Base-by-base conservation (phyloP, 306 rosid species). In the Glycine tomentella region DNA sequence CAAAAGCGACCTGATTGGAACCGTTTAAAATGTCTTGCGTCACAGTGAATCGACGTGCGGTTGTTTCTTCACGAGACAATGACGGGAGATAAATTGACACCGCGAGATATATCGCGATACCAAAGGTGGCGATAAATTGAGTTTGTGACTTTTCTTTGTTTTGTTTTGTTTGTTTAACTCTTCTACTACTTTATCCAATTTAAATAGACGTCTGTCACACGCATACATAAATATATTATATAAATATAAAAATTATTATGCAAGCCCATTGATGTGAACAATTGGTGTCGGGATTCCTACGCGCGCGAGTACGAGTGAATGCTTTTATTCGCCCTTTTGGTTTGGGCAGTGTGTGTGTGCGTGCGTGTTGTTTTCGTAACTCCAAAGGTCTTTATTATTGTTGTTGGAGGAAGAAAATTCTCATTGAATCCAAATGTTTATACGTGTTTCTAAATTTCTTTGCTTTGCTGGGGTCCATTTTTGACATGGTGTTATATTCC, bases 1-100 rank as follows among this genome's bases (percentile, higher is more conserved):
- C 92, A 90, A 90, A 92, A 83, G 86, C 74, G 66, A 70, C 78
- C 84, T 88, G 90, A 91, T 88, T 89, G 82, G 86, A 89, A 88
- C 91, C 94, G 90, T 86, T 87, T 93, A 83, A 83, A 83, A 84
- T 87, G 91, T 87, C 86, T 70, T 88, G 85, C 89, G 90, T 87
- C 96, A 83, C 87, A 45, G 52, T 70, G 89, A 92, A 88, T 76
- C 80, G 92, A 92, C 93, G 76, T 85, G 85, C 56, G 69, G 33
- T 61, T 81, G 69, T 83, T 82, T 80, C 80, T 57, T 72, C 84
- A 73, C 90, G 89, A 82, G 44, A 40, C 7, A 40, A 5, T 40
- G 44, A 40, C 44, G 44, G 44, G 85, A 69, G 45, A 65, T 13
- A 14, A 72, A 51, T 14, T 8, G 46, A 42, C 46, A 42, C 0